Evolutionary conservation across 345 rosid genomes (phyloP).

Genomic region (Ricinus communis): DNA sequence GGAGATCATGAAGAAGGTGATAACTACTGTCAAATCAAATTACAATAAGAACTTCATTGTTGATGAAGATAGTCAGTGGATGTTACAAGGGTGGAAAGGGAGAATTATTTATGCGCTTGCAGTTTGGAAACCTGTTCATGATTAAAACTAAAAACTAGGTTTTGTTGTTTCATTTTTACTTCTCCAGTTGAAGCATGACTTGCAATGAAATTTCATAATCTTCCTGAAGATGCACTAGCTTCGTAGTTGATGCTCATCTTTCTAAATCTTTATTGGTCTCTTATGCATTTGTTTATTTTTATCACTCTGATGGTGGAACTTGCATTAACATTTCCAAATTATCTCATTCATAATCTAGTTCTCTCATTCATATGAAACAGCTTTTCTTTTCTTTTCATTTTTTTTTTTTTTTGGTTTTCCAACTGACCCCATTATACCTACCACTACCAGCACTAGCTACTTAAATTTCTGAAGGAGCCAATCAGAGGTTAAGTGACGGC

Average conservation of each 20-base stretch:
- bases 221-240: background rate
- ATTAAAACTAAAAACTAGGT: background rate
- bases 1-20: slow-evolving; percentile 9
- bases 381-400: no score
- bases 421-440: no score
- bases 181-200: background rate
- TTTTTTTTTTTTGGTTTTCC: no score
- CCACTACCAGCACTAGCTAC: no score
- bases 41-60: slow-evolving; percentile 21
- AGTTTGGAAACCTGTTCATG: slow-evolving; percentile 34
- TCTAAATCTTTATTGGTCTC: background rate
- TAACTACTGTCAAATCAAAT: background rate
- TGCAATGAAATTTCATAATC: background rate
- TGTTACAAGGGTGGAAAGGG: slow-evolving; percentile 34
- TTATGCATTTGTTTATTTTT: background rate
- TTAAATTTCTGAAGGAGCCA: no score
- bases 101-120: slow-evolving; percentile 29
- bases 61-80: slow-evolving; percentile 28
- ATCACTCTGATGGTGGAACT: background rate
- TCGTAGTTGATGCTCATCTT: no score
- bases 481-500: no score
- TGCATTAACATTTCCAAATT: background rate
- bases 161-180: no score
- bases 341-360: background rate
- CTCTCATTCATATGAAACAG: background rate